A percentile compares a stretch with the other conserved stretches of the same genome.
Evolutionary conservation across 2,329 filamentous ascomycete genomes (phyloP).

Genomic region (Hymenoscyphus scutula): DNA sequence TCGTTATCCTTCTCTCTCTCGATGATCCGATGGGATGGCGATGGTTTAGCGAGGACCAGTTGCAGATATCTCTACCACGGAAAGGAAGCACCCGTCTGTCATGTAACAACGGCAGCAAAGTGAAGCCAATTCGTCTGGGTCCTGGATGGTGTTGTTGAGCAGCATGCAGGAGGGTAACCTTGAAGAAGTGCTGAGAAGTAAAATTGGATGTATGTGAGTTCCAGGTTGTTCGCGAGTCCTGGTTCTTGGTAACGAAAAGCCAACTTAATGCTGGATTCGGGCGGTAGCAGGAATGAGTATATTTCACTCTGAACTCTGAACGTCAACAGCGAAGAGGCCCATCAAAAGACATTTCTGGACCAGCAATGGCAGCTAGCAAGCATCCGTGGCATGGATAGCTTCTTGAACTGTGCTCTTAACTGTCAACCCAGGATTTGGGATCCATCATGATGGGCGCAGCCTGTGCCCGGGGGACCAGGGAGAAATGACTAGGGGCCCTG

Average conservation of each 20-base stretch:
- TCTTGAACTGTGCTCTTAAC: background rate
- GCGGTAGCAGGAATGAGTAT: background rate
- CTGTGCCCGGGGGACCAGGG: background rate
- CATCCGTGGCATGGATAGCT: background rate
- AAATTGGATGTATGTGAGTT: conserved; percentile 2
- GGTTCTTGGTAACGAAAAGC: background rate
- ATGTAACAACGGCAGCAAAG: background rate
- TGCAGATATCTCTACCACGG: background rate
- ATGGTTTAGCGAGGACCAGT: conserved; percentile 1
- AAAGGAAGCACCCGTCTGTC: conserved; percentile 4
- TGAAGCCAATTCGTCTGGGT: background rate
- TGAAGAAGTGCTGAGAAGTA: background rate
- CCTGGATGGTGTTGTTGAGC: background rate
- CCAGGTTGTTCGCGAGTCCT: background rate
- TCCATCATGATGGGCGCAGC: conserved; percentile 5
- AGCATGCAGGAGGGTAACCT: background rate
- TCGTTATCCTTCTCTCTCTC: background rate
- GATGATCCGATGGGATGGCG: conserved; percentile 1
- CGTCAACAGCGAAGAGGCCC: background rate
- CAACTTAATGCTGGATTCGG: background rate
- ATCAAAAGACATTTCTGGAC: conserved; percentile 4
- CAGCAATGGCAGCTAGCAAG: conserved; percentile 4
- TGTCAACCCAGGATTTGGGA: conserved; percentile 6
- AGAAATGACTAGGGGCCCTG: background rate
- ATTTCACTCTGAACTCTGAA: background rate